phyloP scores from a whole-genome alignment of 352 stramenopile species.

The Phytopythium ostracodes region DNA sequence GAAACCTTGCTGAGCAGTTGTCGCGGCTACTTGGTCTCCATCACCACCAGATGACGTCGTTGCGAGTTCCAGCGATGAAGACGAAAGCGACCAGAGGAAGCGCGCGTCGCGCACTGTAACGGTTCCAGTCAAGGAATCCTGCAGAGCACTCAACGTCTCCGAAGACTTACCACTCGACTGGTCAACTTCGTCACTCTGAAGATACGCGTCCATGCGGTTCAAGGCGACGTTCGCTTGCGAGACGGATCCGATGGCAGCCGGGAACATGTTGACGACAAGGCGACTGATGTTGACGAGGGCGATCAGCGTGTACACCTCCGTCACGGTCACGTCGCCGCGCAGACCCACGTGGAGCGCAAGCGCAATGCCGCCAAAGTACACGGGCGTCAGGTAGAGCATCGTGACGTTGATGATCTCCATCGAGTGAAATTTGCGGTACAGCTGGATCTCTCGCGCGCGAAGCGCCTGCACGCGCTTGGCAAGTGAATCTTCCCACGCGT shows the following conservation, averaged over 20 bases:
- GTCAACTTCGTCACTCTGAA: slow-evolving; percentile 21
- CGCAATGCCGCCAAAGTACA: slow-evolving; percentile 19
- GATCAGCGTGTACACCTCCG: slow-evolving; percentile 39
- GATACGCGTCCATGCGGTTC: slow-evolving; percentile 21
- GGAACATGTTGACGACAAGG: slow-evolving; percentile 15
- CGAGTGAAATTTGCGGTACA: slow-evolving; percentile 51
- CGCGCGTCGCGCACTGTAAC: background rate
- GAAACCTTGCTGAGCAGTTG: background rate
- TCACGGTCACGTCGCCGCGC: slow-evolving; percentile 32
- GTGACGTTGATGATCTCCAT: slow-evolving; percentile 56
- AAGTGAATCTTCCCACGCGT: slow-evolving; percentile 71
- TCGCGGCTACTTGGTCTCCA: background rate
- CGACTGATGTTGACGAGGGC: slow-evolving; percentile 30
- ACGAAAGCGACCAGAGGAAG: background rate
- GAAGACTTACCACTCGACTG: too few species aligned
- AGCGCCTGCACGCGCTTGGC: slow-evolving; percentile 38
- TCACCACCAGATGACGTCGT: background rate
- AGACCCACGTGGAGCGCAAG: slow-evolving; percentile 34
- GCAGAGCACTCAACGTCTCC: background rate
- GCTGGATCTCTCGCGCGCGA: slow-evolving; percentile 32
- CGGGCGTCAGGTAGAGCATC: slow-evolving; percentile 47
- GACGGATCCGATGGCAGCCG: slow-evolving; percentile 16
- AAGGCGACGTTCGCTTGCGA: slow-evolving; percentile 22
- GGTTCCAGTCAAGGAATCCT: slow-evolving; percentile 8
- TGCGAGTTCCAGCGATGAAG: background rate